Base-by-base conservation (phyloP, 2,329 filamentous ascomycete genomes). In the Fusarium austroafricanum region DNA sequence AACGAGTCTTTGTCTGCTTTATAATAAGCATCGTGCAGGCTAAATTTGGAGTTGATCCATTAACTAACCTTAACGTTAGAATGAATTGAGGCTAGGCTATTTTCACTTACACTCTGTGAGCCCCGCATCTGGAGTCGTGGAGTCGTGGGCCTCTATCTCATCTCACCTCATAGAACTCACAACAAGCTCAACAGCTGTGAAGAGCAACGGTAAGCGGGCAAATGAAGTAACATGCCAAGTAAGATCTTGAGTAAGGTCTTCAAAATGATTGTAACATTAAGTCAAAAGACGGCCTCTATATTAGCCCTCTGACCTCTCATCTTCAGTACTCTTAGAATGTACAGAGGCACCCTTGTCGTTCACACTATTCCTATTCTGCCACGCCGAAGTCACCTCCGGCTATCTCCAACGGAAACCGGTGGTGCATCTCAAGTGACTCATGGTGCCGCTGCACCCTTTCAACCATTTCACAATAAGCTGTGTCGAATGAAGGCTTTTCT, bases 301-400 rank as follows among this genome's bases (percentile, higher is more conserved):
- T 52, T 17, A 52, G 5, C 49, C 37, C 49, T 15, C 26, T 9
- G 26, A 21, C 14, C 14, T 54, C n/a, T 37, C 29, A 37, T 35
- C 44, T 50, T 11, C 26, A 20, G 21, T 20, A 15, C 23, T 10
- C 49, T 42, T 49, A 18, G 45, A 61, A 40, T 14, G 15, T 6
- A 29, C 2, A n/a, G 40, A 4, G 9, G 37, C 26, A 55, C 21
- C 56, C 51, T 42, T 45, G 51, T 47, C 31, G 28, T 44, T 23
- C 26, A 38, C 56, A 44, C 70, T 64, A 71, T 70, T n/a, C 68
- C 68, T 23, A 60, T 73, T 65, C 60, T 61, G 66, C 31, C 54
- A 68, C 66, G 71, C 71, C 71, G 71, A 64, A 35, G 15, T 17
- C 11, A 29, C 6, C 33, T 55, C 42, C 55, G 40, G 33, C 14